Percentiles rank a stretch among this genome's conserved stretches.
These are phyloP conservation scores for Ogataea naganishii DNA, from an alignment of 805 yeast genomes.

Conservation along the genomic window DNA sequence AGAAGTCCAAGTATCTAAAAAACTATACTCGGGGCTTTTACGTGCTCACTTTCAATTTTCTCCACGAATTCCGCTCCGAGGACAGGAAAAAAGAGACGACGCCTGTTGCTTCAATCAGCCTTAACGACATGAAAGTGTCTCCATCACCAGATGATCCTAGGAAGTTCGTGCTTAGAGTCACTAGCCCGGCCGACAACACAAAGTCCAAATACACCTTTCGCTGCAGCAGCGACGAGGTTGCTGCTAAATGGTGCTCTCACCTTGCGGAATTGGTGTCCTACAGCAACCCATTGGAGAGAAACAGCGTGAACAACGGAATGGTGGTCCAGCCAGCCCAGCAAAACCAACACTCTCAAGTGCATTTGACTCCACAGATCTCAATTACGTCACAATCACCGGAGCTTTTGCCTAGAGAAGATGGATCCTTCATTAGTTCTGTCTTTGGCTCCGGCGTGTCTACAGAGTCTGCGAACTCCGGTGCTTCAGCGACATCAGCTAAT, in stretches of 20 bases:
- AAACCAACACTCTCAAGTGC: neutral
- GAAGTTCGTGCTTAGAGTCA: conserved; percentile 31
- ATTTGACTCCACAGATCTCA: conserved; percentile 1
- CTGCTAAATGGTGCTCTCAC: conserved; percentile 46
- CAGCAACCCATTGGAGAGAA: conserved; percentile 39
- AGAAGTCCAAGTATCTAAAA: conserved; percentile 54
- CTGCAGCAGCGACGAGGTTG: conserved; percentile 35
- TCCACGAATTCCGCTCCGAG: conserved; percentile 56
- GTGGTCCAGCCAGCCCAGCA: conserved; percentile 2
- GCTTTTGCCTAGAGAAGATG: conserved; percentile 1
- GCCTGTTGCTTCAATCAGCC: conserved; percentile 32
- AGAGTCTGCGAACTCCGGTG: conserved; percentile 2
- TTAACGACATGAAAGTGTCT: conserved; percentile 25
- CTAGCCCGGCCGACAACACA: conserved; percentile 14
- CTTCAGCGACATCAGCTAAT: too few relatives aligned
- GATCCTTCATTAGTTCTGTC: conserved; percentile 2
- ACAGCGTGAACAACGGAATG: conserved; percentile 28
- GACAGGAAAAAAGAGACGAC: conserved; percentile 46
- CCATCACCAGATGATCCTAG: conserved; percentile 25
- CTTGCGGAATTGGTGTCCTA: conserved; percentile 42
- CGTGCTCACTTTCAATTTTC: conserved; percentile 55
- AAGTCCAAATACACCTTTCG: conserved; percentile 28
- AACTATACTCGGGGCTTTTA: conserved; percentile 56
- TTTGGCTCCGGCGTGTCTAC: conserved; percentile 1
- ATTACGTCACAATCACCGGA: neutral